Evolutionary conservation across 257 asterid species (phyloP), one percentile per base, ranked within the genome.

Genomic region (Lavandula angustifolia): DNA sequence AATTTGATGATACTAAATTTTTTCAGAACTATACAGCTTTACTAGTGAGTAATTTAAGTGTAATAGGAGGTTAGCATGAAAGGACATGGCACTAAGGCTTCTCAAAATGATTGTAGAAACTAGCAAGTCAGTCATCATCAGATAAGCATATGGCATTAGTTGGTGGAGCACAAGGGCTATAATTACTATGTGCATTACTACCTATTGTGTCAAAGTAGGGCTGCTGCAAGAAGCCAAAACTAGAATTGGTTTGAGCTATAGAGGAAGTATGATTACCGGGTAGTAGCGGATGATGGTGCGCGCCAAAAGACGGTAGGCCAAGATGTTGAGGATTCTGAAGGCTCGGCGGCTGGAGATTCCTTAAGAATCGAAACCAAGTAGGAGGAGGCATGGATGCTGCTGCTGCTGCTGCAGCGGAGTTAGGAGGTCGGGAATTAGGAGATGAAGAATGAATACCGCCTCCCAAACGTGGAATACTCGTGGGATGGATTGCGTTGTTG

Each of bases 121-220:
- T 44, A 44, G 50, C 63, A 58, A 8, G 37, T 81, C 71, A 82
- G 62, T 82, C 81, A 0, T 81, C 91, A 66, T 85, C 88, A 4
- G 89, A 83, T 57, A 83, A 71, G 76, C 77, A 77, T 55, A 87
- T 85, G 27, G 78, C 80, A 72, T 68, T 75, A 5, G 71, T 31
- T 16, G 73, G 54, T 54, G 42, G 48, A 27, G 71, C 73, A 40
- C 72, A 49, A 34, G 78, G 35, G 46, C 69, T 38, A 33, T 4
- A 18, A 55, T 72, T 75, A 63, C 67, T 70, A 48, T 63, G 76
- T 54, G 47, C 76, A 44, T 54, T 16, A 50, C 55, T 16, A 46
- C 68, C 65, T 34, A 62, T 32, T 27, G 56, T 50, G 62, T 56
- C 83, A 44, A 73, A 57, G 67, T 56, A 66, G 12, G 86, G 48